A percentile compares a stretch with the other conserved stretches of the same genome.
Evolutionary conservation across 306 rosid genomes (phyloP).

Genomic region (Cyclanthera cordifolia): DNA sequence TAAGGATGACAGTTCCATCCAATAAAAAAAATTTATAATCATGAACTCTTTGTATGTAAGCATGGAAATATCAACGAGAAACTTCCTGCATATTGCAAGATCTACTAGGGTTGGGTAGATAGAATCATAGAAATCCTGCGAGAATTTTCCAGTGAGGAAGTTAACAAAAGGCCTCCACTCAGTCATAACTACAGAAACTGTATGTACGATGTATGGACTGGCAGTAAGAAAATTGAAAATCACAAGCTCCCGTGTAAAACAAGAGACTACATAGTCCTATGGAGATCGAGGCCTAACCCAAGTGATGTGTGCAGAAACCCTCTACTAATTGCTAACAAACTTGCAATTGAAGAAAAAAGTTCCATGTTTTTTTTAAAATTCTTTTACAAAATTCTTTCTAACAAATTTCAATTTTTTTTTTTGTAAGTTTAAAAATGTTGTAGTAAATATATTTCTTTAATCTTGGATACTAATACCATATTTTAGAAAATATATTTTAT

Average conservation of each 20-base stretch:
- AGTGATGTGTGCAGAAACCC: neutral
- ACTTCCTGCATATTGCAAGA: neutral
- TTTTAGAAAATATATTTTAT: no score
- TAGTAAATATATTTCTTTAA: no score
- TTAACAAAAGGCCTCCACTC: neutral
- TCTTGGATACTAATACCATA: no score
- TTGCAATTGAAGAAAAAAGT: neutral
- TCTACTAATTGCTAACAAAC: neutral
- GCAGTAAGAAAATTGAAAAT: neutral
- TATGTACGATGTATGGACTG: neutral
- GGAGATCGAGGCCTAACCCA: neutral
- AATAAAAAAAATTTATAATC: neutral
- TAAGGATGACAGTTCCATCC: conserved; percentile 20
- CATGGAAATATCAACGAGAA: neutral
- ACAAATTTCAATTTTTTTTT: no score
- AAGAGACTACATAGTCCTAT: neutral
- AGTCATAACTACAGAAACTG: neutral
- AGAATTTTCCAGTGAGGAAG: neutral
- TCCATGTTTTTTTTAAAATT: neutral
- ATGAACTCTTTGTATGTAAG: neutral
- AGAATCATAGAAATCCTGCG: neutral
- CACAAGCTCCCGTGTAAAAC: neutral
- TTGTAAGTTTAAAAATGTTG: no score
- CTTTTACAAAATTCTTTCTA: no score
- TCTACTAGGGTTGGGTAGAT: neutral